Evolutionary conservation across 306 rosid genomes (phyloP).

Genomic region (Vigna unguiculata): DNA sequence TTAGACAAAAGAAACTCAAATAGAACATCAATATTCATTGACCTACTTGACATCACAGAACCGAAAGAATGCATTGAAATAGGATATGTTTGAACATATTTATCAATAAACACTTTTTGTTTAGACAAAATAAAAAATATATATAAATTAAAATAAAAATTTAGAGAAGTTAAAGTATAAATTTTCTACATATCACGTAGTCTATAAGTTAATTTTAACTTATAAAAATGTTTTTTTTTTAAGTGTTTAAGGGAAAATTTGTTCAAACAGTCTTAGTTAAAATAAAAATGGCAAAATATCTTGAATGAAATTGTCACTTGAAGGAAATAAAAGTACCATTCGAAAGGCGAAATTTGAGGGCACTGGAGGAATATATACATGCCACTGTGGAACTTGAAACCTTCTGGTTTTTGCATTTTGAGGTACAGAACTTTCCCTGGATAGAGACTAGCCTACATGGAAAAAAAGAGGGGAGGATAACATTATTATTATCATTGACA

Average conservation of each 20-base stretch:
- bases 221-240: no score
- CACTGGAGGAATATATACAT: constrained; percentile 90
- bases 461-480: neutral
- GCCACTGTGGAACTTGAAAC: constrained; percentile 81
- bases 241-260: no score
- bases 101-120: no score
- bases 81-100: no score
- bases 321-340: constrained; percentile 64
- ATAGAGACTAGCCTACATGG: constrained; percentile 65
- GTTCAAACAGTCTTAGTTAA: neutral
- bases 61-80: neutral
- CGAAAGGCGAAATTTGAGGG: constrained; percentile 83
- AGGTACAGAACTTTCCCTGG: constrained; percentile 84
- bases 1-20: constrained; percentile 41
- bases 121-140: no score
- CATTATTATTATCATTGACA: constrained; percentile 5
- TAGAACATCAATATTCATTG: constrained; percentile 11
- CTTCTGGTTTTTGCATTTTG: constrained; percentile 80
- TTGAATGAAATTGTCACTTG: neutral
- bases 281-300: neutral
- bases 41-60: neutral
- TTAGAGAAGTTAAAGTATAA: no score
- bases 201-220: no score
- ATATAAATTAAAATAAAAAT: no score
- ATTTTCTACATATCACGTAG: no score